Percentiles rank a stretch among this genome's conserved stretches.
phyloP scores from a whole-genome alignment of 768 basidiomycete genomes.

The Leucocoprinus sp. region DNA sequence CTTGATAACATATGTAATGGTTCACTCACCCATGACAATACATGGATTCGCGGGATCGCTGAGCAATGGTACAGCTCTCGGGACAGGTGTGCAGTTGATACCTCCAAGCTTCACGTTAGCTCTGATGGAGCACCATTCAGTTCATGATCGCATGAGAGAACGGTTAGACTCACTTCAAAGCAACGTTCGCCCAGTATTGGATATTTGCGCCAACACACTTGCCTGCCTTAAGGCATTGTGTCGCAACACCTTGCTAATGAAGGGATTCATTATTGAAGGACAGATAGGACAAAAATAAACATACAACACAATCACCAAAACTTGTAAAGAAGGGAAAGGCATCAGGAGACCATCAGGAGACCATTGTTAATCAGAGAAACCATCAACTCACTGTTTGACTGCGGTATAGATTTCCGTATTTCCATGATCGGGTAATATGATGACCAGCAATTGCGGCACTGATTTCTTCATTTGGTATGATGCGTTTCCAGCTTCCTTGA shows the following conservation, averaged over 20 bases:
- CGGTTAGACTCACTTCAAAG: slow-evolving; percentile 52
- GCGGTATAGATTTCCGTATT: slow-evolving; percentile 63
- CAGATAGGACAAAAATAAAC: slow-evolving; percentile 11
- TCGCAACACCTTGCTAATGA: slow-evolving; percentile 64
- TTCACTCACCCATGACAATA: slow-evolving; percentile 10
- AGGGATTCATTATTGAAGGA: background rate
- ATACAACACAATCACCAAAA: slow-evolving; percentile 47
- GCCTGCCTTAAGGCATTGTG: slow-evolving; percentile 64
- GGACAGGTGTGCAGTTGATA: slow-evolving; percentile 67
- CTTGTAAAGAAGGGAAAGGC: slow-evolving; percentile 27
- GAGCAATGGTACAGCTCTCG: slow-evolving; percentile 13
- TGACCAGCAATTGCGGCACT: slow-evolving; percentile 53
- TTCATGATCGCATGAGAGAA: background rate
- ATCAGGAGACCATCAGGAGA: slow-evolving; percentile 27
- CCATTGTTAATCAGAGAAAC: slow-evolving; percentile 38
- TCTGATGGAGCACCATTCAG: slow-evolving; percentile 26
- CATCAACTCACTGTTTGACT: slow-evolving; percentile 62
- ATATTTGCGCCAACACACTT: slow-evolving; percentile 59
- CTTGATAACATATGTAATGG: background rate
- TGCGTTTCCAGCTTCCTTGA: slow-evolving; percentile 42
- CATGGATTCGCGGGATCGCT: too few relatives aligned
- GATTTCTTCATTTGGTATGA: slow-evolving; percentile 28
- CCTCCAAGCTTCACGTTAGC: slow-evolving; percentile 82
- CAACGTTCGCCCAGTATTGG: slow-evolving; percentile 79
- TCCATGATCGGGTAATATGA: slow-evolving; percentile 63